Conservation (phyloP, 179 eudicot species). For the Silene noctiflora region DNA sequence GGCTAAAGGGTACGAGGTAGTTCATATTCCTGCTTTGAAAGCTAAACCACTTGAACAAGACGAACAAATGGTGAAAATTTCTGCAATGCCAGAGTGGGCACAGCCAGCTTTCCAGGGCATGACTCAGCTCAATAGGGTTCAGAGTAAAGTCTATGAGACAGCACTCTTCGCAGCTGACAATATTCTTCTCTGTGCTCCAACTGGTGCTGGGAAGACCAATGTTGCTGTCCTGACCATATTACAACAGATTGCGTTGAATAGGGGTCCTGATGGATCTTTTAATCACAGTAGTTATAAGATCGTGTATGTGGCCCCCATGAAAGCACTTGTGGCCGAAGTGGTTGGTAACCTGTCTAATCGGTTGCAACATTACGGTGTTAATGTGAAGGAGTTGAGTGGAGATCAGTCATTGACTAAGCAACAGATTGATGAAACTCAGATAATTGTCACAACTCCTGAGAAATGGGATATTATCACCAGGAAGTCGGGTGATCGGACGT, state of each 20-base stretch:
- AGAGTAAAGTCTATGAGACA: slow-evolving; percentile 86
- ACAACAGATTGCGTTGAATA: slow-evolving; percentile 81
- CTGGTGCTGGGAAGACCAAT: slow-evolving; percentile 98
- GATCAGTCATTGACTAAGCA: slow-evolving; percentile 83
- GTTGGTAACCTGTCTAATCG: slow-evolving; percentile 90
- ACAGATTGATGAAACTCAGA: slow-evolving; percentile 95
- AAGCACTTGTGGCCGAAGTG: slow-evolving; percentile 97
- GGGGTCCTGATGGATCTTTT: slow-evolving; percentile 66
- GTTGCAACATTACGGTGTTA: slow-evolving; percentile 68
- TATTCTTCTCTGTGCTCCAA: slow-evolving; percentile 92
- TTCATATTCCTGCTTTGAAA: slow-evolving; percentile 91
- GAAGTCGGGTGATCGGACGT: slow-evolving; percentile 94
- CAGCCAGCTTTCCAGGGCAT: slow-evolving; percentile 91
- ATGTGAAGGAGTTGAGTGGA: slow-evolving; percentile 95
- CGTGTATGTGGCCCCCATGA: slow-evolving; percentile 99
- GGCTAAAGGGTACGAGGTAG: slow-evolving; percentile 88
- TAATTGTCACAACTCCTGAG: slow-evolving; percentile 97
- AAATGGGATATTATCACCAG: slow-evolving; percentile 98
- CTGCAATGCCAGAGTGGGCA: slow-evolving; percentile 94
- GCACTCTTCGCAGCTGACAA: slow-evolving; percentile 83
- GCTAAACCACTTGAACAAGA: slow-evolving; percentile 59
- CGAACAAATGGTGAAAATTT: slow-evolving; percentile 69
- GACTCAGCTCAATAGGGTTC: slow-evolving; percentile 93
- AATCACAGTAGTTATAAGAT: slow-evolving; percentile 70
- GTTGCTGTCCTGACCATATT: slow-evolving; percentile 97